Base-by-base conservation (phyloP, 139 green algal genomes). In the Yamagishiella unicocca region DNA sequence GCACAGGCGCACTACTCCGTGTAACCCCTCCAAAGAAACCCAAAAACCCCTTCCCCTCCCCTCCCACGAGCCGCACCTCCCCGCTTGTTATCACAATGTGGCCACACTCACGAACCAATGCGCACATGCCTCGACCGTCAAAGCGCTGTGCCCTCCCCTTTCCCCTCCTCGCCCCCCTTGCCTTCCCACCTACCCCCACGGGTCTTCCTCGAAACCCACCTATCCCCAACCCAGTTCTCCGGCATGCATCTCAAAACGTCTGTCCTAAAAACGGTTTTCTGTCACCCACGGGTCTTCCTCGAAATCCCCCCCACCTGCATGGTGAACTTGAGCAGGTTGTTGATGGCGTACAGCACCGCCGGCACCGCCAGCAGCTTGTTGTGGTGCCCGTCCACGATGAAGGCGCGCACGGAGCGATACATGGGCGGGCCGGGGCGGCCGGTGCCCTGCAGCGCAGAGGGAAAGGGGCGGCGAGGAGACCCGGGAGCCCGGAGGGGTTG, bases 321-420 rank as follows among this genome's bases (percentile, higher is more conserved):
- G 45, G 91, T 88, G 87, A 99, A 99, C 90, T 99, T 99, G 35
- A 99, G 92, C 92, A 97, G 97, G 89, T 99, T 99, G 94, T 99
- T 99, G 75, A 99, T 89, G 4, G 97, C 95, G 84, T 99, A 99
- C 42, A 99, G 93, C 12, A 73, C 90, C 22, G 97, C 96, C n/a
- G 33, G 97, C 50, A 99, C 93, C 38, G 92, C 93, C 77, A 99
- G 92, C 81, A 99, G 92, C 45, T 88, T 81, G 91, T 99, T 99
- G 90, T 98, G 94, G 22, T 87, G 83, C 5, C 94, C 94, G 50
- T 98, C 94, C 6, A 83, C 70, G 8, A 93, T 35, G 64, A 98
- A 98, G 4, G 93, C 58, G 1, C 84, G 81, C 61, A 94, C 6
- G 19, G 90, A 96, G 22, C 80, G 82, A 82, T 96, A 97, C 85